phyloP scores from a whole-genome alignment of 179 eudicot species.

The Monotropa hypopitys region DNA sequence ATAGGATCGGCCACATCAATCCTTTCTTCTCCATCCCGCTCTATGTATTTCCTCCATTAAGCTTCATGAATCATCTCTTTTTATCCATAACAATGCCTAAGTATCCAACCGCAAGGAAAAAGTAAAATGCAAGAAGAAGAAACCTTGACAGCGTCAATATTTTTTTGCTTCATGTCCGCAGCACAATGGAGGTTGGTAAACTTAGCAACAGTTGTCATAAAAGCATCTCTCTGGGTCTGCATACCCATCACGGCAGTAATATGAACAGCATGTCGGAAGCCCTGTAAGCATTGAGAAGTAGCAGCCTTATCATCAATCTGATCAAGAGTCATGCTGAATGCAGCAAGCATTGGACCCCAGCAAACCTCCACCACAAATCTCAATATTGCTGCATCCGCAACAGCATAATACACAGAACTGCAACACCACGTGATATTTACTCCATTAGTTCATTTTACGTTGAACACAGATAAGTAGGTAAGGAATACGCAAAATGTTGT shows the following conservation, averaged over 20 bases:
- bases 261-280: constrained; percentile 87
- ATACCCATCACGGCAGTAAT: constrained; percentile 84
- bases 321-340: constrained; percentile 95
- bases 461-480: not conserved
- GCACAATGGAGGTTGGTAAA: constrained; percentile 91
- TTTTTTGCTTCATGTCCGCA: constrained; percentile 96
- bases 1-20: not conserved
- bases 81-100: not conserved
- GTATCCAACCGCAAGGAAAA: not conserved
- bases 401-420: constrained; percentile 69
- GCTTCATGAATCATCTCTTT: not conserved
- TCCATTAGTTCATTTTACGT: not conserved
- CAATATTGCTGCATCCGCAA: constrained; percentile 75
- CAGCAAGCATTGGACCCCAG: constrained; percentile 99
- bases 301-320: constrained; percentile 92
- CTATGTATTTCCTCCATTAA: not conserved
- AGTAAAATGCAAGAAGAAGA: not conserved
- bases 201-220: constrained; percentile 91
- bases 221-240: constrained; percentile 99
- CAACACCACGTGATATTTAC: constrained; percentile 11
- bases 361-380: constrained; percentile 96
- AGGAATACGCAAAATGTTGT: not conserved
- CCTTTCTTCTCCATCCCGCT: not conserved
- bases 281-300: constrained; percentile 75
- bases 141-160: constrained; percentile 95